Evolutionary conservation across 2,329 filamentous ascomycete genomes (phyloP), one percentile per base, ranked within the genome.

Genomic region (Fusarium keratoplasticum): DNA sequence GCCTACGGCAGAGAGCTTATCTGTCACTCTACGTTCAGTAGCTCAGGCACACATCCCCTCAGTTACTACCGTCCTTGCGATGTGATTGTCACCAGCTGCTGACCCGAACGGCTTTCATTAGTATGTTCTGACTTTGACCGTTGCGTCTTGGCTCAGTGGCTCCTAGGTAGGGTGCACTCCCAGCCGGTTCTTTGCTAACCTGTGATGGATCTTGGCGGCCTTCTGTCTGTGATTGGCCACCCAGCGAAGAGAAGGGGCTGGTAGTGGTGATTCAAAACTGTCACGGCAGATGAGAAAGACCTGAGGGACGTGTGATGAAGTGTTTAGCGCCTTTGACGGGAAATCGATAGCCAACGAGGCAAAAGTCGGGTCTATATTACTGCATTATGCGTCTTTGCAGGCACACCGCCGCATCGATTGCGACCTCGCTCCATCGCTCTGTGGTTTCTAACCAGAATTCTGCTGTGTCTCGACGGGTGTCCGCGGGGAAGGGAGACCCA

Each of bases 321-420:
- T 50, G 64, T 50, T 75, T 77, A 76, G 76, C 67, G 70, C 66
- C 64, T 67, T 74, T 67, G 65, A 60, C 36, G 55, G 38, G 63
- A 64, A 64, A 57, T 60, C 63, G 58, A 68, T 64, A 61, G 60
- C 69, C 66, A 61, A 62, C 66, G 52, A 67, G 64, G 60, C 59
- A 67, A 68, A 72, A 72, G 40, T 61, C 52, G 67, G 66, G 54
- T 65, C 61, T 67, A 63, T 73, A 70, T 70, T 67, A 64, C 70
- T 72, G 72, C 76, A 78, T 47, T 64, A 52, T 55, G 25, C 25
- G 57, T 60, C 60, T 52, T 64, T 65, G 61, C 61, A 58, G 58
- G 73, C 76, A 78, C 76, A 78, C 74, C 76, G 76, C 74, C 72
- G 76, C 40, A 66, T 63, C 66, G 66, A 42, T 52, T 73, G 52